Evolutionary conservation across 768 basidiomycete species (phyloP), one percentile per base, ranked within the genome.

Genomic region (Hericium coralloides): DNA sequence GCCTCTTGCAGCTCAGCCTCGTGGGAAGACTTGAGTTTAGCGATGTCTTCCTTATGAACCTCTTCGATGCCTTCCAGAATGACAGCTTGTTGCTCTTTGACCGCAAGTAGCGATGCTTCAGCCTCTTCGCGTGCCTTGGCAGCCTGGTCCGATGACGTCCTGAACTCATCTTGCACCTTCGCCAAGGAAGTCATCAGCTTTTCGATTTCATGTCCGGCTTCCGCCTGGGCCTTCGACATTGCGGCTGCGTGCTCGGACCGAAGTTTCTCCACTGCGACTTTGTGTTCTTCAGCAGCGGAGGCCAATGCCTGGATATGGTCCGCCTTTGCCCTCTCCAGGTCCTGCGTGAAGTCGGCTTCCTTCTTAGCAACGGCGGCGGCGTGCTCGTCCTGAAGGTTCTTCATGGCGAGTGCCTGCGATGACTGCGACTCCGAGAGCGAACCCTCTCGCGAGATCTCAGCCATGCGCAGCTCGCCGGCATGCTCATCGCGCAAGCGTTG

Each of bases 401-500:
- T 73, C 55, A 95, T 68, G 23, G 82, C 81, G 9, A 76, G 58
- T 45, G 79, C 78, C 56, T 82, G 83, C 43, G 85, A 76, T 12
- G 85, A 83, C 67, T 90, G 76, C 4, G 89, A 88, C 65, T 88
- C 87, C 8, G 85, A 80, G 25, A 92, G 72, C 2, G 82, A 80
- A 36, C 88, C 89, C 60, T 91, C 81, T 22, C 81, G 81, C 23
- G 87, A 76, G 58, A 90, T 85, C 68, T 94, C 88, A 1, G 79
- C 75, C 76, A 89, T 81, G 50, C 85, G 80, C 38, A 92, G 70
- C 63, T 84, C 84, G 37, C 79, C 80, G 37, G 81, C 80, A 66
- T 94, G 92, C 63, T 93, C 89, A 63, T 86, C 84, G 55, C 80
- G 81, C 60, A 92, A 70, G 48, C 88, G 79, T 54, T 87, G 83